phyloP scores from a whole-genome alignment of 805 yeast species.

The Kuraishia molischiana region DNA sequence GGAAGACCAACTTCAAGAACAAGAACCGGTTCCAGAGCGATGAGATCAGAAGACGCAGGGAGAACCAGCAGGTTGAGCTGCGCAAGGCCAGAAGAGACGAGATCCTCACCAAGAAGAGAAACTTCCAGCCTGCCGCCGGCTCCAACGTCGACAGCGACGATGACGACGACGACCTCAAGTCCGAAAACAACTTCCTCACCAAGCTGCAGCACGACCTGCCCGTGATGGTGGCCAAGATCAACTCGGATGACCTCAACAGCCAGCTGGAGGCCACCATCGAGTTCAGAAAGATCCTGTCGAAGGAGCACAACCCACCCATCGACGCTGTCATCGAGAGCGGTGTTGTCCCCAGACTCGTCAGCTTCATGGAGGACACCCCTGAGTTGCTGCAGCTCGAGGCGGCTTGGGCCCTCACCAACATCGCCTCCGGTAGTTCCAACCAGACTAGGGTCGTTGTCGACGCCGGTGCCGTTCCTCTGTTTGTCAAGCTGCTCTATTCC shows the following conservation, averaged over 20 bases:
- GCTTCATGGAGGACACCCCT: slow-evolving; percentile 72
- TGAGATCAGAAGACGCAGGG: slow-evolving; percentile 96
- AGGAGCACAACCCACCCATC: slow-evolving; percentile 95
- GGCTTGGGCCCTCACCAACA: slow-evolving; percentile 99
- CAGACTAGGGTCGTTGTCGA: slow-evolving; percentile 90
- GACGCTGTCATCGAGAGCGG: slow-evolving; percentile 89
- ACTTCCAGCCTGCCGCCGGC: slow-evolving; percentile 45
- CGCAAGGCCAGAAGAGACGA: slow-evolving; percentile 97
- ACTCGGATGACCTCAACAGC: slow-evolving; percentile 62
- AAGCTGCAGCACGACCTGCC: slow-evolving; percentile 67
- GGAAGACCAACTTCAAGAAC: slow-evolving; percentile 93
- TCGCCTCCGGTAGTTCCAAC: slow-evolving; percentile 86
- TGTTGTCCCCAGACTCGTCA: slow-evolving; percentile 85
- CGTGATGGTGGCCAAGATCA: slow-evolving; percentile 71
- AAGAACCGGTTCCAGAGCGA: slow-evolving; percentile 90
- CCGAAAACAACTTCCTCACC: slow-evolving; percentile 28
- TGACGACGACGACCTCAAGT: slow-evolving; percentile 43
- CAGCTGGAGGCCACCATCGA: slow-evolving; percentile 86
- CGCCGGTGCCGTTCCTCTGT: slow-evolving; percentile 87
- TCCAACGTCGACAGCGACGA: slow-evolving; percentile 32
- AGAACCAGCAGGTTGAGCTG: slow-evolving; percentile 91
- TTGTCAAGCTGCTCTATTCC: slow-evolving; percentile 74
- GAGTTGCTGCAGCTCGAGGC: slow-evolving; percentile 93
- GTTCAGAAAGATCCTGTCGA: slow-evolving; percentile 86
- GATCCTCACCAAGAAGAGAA: slow-evolving; percentile 87